These are phyloP conservation scores for Ceratobasidium sp. DNA, from an alignment of 1,284 basidiomycete species.

Conservation along the genomic window DNA sequence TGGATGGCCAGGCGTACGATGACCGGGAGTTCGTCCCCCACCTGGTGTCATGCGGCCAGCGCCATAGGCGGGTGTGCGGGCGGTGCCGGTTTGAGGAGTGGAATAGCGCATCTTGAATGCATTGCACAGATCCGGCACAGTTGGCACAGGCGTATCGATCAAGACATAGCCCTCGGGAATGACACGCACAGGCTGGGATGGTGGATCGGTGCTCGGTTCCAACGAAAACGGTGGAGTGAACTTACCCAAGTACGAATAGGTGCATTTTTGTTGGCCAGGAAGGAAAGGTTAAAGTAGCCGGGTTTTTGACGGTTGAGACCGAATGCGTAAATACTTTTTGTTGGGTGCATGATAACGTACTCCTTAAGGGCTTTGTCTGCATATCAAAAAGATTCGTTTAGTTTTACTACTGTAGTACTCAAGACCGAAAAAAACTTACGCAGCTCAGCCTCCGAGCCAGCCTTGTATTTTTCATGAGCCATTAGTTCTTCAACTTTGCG, in stretches of 20 bases:
- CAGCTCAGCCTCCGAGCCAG: conserved; percentile 85
- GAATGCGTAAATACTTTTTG: conserved; percentile 95
- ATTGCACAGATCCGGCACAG: conserved; percentile 90
- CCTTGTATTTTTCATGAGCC: conserved; percentile 96
- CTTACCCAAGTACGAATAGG: conserved; percentile 91
- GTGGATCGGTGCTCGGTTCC: neutral
- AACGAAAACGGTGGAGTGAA: conserved; percentile 30
- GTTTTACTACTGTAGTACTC: neutral
- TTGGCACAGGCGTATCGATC: conserved; percentile 85
- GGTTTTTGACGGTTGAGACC: conserved; percentile 88
- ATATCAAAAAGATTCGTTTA: neutral
- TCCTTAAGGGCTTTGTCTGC: conserved; percentile 89
- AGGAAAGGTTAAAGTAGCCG: conserved; percentile 93
- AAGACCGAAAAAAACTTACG: conserved; percentile 61
- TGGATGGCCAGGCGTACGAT: conserved; percentile 71
- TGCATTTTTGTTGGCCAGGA: conserved; percentile 90
- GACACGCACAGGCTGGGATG: conserved; percentile 79
- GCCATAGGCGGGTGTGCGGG: conserved; percentile 78
- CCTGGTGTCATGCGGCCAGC: conserved; percentile 77
- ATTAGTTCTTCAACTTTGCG: conserved; percentile 95
- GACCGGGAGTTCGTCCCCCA: conserved; percentile 55
- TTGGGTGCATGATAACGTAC: conserved; percentile 91
- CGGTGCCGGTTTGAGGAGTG: conserved; percentile 48
- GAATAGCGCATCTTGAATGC: conserved; percentile 75
- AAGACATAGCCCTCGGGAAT: conserved; percentile 90